phyloP scores from a whole-genome alignment of 768 basidiomycete genomes.

The Kwoniella sp. region DNA sequence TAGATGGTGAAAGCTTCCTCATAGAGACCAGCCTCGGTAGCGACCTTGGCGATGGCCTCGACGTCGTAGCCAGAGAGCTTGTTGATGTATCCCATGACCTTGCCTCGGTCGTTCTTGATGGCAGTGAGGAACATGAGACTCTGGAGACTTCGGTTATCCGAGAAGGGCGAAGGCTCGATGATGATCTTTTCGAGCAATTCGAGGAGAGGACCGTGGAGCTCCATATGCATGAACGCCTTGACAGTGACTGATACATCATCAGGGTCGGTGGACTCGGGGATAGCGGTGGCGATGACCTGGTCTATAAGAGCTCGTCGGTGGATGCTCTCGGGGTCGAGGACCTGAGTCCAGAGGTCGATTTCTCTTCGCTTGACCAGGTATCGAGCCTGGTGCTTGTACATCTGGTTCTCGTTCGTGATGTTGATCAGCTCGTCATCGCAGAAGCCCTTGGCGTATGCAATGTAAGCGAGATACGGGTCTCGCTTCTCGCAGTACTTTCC shows the following conservation, averaged over 20 bases:
- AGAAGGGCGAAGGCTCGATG: conserved; percentile 94
- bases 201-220: conserved; percentile 94
- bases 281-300: conserved; percentile 88
- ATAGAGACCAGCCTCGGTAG: conserved; percentile 89
- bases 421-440: conserved; percentile 96
- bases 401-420: conserved; percentile 98
- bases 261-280: conserved; percentile 95
- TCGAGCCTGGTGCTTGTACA: conserved; percentile 99
- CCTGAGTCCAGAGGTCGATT: conserved; percentile 94
- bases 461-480: conserved; percentile 97
- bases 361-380: conserved; percentile 96
- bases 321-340: conserved; percentile 82
- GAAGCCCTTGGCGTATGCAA: conserved; percentile 98
- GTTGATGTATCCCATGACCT: conserved; percentile 97
- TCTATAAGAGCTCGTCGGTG: conserved; percentile 93
- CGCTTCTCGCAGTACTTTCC: conserved; percentile 99
- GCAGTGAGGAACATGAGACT: conserved; percentile 93
- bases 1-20: conserved; percentile 97
- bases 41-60: conserved; percentile 92
- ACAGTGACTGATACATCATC: conserved; percentile 98
- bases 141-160: conserved; percentile 94
- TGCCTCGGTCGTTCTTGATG: conserved; percentile 96
- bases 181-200: conserved; percentile 98
- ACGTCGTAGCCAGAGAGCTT: conserved; percentile 94
- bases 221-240: conserved; percentile 96